Evolutionary conservation across 2,329 filamentous ascomycete species (phyloP), one percentile per base, ranked within the genome.

Genomic region (Aotearoamyces nothofagi): DNA sequence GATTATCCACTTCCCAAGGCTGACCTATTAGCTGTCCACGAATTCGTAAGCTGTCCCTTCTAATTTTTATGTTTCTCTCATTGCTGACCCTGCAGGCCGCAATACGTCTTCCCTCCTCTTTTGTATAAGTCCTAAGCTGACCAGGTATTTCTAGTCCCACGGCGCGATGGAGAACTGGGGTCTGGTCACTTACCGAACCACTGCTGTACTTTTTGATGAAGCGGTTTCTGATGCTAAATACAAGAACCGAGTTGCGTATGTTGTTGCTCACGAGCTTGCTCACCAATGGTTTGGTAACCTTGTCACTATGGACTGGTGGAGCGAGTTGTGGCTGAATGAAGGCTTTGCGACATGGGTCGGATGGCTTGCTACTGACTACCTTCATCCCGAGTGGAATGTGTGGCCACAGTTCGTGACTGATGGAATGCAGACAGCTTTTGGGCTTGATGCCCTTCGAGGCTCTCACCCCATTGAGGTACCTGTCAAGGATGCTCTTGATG

Each of bases 291-390:
- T 93, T 44, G 84, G 84, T 20, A 92, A 93, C 52, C 67, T 93
- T 8, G 84, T 92, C 24, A 93, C 86, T 5, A 93, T 93, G 84
- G 82, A 92, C 52, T 93, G 84, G 83, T 90, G 81, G 82, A 82
- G 78, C 49, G 80, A 92, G 57, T 67, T 90, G 22, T 93, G 84
- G 84, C 66, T 92, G 29, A 92, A 92, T 47, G 87, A 96, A 55
- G 86, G 86, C 9, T 98, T 98, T 49, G 90, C 90, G 23, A 98
- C 90, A 3, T 96, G 87, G 87, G 87, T 94, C 24, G 90, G 87
- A 29, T 98, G 87, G 87, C 34, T 47, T 17, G 45, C 44, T 7
- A 73, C 86, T 33, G 82, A 96, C 49, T 69, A 92, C 49, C 71
- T 96, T 31, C 82, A 96, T 54, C 90, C 90, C 3, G 87, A 94